phyloP scores from a whole-genome alignment of 2,329 filamentous ascomycete genomes.

The Ophiocordyceps camponoti-leonardi region DNA sequence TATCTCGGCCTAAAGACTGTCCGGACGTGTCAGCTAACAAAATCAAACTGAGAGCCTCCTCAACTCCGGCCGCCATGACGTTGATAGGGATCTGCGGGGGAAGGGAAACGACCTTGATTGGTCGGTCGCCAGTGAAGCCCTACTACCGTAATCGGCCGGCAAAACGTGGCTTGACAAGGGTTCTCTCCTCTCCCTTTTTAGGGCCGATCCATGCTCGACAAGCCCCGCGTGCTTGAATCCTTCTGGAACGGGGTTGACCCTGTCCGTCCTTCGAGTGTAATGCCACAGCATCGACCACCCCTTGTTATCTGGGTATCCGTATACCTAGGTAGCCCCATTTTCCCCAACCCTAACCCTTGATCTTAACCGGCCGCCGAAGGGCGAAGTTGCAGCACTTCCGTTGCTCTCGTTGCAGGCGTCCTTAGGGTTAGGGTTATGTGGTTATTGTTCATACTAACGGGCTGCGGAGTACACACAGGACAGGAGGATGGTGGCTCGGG shows the following conservation, averaged over 20 bases:
- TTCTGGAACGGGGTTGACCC: neutral
- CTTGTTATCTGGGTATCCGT: too few species aligned
- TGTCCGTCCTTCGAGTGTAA: neutral
- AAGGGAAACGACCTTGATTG: neutral
- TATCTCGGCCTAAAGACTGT: neutral
- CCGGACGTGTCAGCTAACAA: neutral
- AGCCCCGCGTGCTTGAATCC: neutral
- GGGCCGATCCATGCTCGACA: neutral
- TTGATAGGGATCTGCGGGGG: neutral
- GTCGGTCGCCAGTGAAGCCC: neutral
- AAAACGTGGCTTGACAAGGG: neutral
- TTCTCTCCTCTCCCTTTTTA: neutral
- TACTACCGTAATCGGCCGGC: neutral
- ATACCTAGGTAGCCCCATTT: too few species aligned
- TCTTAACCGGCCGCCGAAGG: too few species aligned
- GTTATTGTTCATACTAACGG: too few species aligned
- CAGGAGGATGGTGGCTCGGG: too few species aligned
- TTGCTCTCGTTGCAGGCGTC: too few species aligned
- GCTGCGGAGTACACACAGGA: too few species aligned
- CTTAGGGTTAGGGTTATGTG: too few species aligned
- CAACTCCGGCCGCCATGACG: neutral
- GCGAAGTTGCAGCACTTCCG: too few species aligned
- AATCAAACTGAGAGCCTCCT: too few species aligned
- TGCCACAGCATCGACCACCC: too few species aligned
- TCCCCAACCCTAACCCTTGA: too few species aligned